Conservation (phyloP, 495 filamentous ascomycete genomes). For the Saxophila tyrrhenica region DNA sequence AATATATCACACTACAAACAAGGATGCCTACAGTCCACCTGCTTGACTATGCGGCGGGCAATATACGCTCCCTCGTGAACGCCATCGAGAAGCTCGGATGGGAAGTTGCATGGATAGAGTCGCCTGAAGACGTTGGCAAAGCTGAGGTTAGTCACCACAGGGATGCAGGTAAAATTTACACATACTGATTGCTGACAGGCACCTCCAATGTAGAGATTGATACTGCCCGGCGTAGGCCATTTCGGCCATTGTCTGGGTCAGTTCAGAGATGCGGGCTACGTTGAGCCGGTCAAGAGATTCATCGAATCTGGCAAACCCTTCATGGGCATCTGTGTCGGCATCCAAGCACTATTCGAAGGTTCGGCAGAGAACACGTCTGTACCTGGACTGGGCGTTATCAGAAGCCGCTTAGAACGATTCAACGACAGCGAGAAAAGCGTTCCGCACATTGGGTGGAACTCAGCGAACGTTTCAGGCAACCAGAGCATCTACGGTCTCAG, state of each 20-base stretch:
- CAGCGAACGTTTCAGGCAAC: constrained; percentile 45
- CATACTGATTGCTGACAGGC: constrained; percentile 22
- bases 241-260: constrained; percentile 91
- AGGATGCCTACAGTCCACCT: constrained; percentile 83
- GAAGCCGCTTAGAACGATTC: constrained; percentile 62
- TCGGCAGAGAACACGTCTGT: constrained; percentile 65
- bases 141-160: constrained; percentile 54
- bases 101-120: constrained; percentile 81
- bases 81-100: constrained; percentile 93
- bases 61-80: constrained; percentile 89
- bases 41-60: constrained; percentile 77
- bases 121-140: constrained; percentile 67
- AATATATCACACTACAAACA: too few species aligned
- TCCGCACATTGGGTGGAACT: constrained; percentile 98
- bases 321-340: constrained; percentile 93
- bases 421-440: constrained; percentile 70
- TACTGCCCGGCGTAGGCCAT: constrained; percentile 91
- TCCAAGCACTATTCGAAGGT: constrained; percentile 79
- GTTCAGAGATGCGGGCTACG: constrained; percentile 64
- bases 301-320: constrained; percentile 85
- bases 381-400: constrained; percentile 63
- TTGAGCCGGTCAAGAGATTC: constrained; percentile 66
- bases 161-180: not conserved
- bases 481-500: constrained; percentile 61
- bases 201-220: constrained; percentile 52